Base-by-base conservation (phyloP, 2,329 filamentous ascomycete genomes). In the Fusarium sterilihyphosum region DNA sequence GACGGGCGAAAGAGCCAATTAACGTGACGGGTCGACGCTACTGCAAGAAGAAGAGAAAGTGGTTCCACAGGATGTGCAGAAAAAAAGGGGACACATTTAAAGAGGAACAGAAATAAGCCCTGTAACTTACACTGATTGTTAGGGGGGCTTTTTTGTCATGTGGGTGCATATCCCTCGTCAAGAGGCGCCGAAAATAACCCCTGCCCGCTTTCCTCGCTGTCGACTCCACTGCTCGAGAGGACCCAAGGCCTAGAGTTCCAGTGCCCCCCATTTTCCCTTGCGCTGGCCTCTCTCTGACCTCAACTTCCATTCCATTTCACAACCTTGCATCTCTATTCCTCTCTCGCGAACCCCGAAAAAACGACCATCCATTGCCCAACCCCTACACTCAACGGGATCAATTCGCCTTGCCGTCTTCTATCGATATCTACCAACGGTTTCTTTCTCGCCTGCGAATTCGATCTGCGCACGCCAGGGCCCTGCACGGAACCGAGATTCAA, bases 401-500 rank as follows among this genome's bases (percentile, higher is more conserved):
- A 58, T 56, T 56, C 57, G 31, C 43, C 50, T 37, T 37, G 13
- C n/a, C 18, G 22, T 29, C 31, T 12, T 29, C 31, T 12, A 33
- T 38, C 47, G 22, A 54, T 22, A 62, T 17, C 29, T 35, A 22
- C 52, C 37, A 43, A 31, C 52, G 16, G 20, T 43, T 56, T 40
- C 37, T 40, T 53, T 54, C 20, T 8, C 35, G 64, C 41, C 61
- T 35, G 56, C 66, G 35, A 72, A 52, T 53, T 67, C 62, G 57
- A 67, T 53, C 73, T 65, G 59, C 64, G 71, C 71, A 52, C 68
- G n/a, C n/a, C 6, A 65, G 56, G 59, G 65, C 67, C 67, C 20
- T 53, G 40, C 38, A 72, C 71, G 67, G 71, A 74, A 68, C 71
- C 71, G 71, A 74, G 54, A 74, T 72, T 67, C 64, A 66, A 61